Conservation (phyloP, 257 asterid species). For the Knoxia roxburghii region DNA sequence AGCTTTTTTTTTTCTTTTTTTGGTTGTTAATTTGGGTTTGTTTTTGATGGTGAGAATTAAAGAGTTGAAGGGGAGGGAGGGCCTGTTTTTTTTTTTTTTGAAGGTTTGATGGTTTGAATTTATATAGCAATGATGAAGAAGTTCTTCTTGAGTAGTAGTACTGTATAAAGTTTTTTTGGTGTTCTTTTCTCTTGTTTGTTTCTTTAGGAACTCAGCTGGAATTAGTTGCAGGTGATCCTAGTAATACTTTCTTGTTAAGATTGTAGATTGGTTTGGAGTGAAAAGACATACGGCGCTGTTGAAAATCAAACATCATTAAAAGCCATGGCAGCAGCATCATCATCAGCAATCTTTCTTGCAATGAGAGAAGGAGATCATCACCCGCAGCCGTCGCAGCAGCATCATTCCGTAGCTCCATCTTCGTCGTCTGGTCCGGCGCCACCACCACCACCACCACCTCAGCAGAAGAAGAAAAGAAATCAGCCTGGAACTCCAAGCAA, state of each 20-base stretch:
- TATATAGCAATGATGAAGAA: no score
- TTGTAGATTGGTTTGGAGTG: not conserved
- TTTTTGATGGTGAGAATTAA: no score
- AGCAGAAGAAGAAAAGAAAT: conserved; percentile 48
- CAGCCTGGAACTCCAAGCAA: conserved; percentile 87
- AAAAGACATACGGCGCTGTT: not conserved
- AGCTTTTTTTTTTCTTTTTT: not conserved
- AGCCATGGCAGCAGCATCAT: conserved; percentile 34
- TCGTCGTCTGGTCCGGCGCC: conserved; percentile 18
- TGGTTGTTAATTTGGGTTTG: no score
- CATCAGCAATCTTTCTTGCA: conserved; percentile 26
- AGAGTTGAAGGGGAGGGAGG: no score
- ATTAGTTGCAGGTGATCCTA: no score
- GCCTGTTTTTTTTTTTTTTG: no score
- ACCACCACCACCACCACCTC: conserved; percentile 17
- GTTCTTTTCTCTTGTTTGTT: no score
- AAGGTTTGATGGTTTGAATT: no score
- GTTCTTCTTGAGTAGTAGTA: no score
- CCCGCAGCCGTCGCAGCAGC: conserved; percentile 7
- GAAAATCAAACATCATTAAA: not conserved
- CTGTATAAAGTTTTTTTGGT: no score
- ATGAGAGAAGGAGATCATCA: conserved; percentile 19
- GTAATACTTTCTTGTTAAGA: not conserved
- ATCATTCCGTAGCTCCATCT: conserved; percentile 23
- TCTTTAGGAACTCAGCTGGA: no score